phyloP scores from a whole-genome alignment of 331 rosid genomes.

The Malus hybrid region DNA sequence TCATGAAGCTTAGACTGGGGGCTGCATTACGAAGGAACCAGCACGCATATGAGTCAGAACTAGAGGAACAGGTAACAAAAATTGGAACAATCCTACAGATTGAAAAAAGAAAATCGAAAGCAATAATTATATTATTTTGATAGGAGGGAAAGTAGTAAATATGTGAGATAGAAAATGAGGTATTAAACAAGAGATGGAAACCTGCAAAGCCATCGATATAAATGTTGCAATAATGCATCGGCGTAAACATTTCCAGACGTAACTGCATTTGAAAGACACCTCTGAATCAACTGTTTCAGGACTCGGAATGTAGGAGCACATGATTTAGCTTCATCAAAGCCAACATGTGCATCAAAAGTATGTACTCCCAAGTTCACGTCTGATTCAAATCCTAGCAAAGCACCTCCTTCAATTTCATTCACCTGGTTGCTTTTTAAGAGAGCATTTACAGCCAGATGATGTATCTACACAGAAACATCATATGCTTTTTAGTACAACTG shows the following conservation, averaged over 20 bases:
- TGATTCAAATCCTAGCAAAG: conserved; percentile 74
- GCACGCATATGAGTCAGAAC: conserved; percentile 20
- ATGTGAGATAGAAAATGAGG: conserved; percentile 14
- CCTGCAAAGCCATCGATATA: conserved; percentile 99
- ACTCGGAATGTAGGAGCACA: conserved; percentile 74
- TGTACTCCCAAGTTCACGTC: conserved; percentile 49
- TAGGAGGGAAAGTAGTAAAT: conserved; percentile 17
- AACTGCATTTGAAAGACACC: conserved; percentile 85
- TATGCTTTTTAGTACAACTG: neutral
- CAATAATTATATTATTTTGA: neutral
- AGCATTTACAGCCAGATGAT: conserved; percentile 81
- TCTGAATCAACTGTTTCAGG: conserved; percentile 77
- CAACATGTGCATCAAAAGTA: conserved; percentile 37
- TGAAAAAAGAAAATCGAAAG: neutral
- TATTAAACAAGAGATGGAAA: conserved; percentile 13
- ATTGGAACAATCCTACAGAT: neutral
- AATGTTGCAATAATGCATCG: conserved; percentile 77
- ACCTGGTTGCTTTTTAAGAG: conserved; percentile 83
- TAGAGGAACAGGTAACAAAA: conserved; percentile 4
- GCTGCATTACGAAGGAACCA: conserved; percentile 36
- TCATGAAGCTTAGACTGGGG: conserved; percentile 95
- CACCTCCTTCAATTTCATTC: conserved; percentile 97
- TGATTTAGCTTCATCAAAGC: conserved; percentile 68
- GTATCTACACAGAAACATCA: conserved; percentile 42
- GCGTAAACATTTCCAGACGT: conserved; percentile 82